These are phyloP conservation scores for Nigrospora oryzae DNA, from an alignment of 2,329 filamentous ascomycete species.

Conservation along the genomic window DNA sequence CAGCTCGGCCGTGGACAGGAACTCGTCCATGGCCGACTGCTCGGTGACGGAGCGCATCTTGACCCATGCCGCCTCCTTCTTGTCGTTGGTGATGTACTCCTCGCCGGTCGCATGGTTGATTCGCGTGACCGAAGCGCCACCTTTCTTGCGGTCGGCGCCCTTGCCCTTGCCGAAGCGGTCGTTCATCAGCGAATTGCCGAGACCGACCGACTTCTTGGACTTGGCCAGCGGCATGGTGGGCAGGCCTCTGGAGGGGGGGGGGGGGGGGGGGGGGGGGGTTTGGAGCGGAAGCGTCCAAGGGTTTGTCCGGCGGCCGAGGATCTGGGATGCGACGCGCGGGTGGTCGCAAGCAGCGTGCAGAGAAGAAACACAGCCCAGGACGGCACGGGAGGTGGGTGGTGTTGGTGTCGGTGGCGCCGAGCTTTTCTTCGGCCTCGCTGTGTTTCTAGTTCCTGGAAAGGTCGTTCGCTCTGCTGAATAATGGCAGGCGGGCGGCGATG, in stretches of 20 bases:
- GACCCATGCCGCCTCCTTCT: constrained; percentile 89
- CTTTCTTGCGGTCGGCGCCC: constrained; percentile 71
- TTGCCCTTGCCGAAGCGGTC: constrained; percentile 95
- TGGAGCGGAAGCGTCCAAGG: no score
- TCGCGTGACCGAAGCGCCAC: constrained; percentile 43
- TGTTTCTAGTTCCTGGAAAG: no score
- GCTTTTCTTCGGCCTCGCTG: no score
- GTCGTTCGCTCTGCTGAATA: constrained; percentile 2
- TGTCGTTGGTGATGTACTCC: constrained; percentile 85
- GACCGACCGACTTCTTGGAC: constrained; percentile 88
- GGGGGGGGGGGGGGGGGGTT: no score
- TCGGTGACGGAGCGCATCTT: constrained; percentile 99
- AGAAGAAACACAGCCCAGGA: no score
- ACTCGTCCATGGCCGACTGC: constrained; percentile 93
- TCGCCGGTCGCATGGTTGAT: constrained; percentile 76
- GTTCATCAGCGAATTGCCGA: constrained; percentile 98
- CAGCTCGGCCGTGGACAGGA: constrained; percentile 87
- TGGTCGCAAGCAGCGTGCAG: no score
- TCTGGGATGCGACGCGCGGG: no score
- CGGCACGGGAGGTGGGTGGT: no score
- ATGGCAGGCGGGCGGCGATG: no score
- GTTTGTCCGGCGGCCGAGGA: no score
- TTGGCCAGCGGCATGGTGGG: constrained; percentile 61
- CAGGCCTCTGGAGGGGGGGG: background rate
- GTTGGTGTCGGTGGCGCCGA: no score